Base-by-base conservation (phyloP, 2,329 filamentous ascomycete genomes). In the Leptographium wingfieldii region DNA sequence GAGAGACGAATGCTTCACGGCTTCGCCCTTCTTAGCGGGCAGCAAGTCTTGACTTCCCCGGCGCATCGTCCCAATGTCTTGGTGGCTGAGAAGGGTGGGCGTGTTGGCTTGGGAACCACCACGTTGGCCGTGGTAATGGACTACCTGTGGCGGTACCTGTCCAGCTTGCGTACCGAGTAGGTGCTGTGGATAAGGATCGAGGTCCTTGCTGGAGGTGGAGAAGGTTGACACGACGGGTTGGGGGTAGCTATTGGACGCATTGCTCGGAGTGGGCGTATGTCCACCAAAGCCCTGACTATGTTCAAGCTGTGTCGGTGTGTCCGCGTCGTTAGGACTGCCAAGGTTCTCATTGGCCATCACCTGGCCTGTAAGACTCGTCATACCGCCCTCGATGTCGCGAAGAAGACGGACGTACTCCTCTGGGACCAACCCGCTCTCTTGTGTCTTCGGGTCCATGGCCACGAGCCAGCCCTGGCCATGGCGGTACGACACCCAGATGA, bases 391-490 rank as follows among this genome's bases (percentile, higher is more conserved):
- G 59, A 97, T 96, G 68, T 97, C 91, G 55, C 91, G 85, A 62
- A 99, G 79, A 54, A 99, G 77, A 19, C 94, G 85, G 51, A 99
- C 94, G 69, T 97, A 99, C 72, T 95, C 92, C 73, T 99, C 94
- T 0, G 94, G 94, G 1, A 99, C 94, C 43, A 99, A 79, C 1
- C 94, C 94, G 68, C 90, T 95, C 74, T 99, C 94, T 65, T 84
- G 90, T 0, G 91, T 96, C 72, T 90, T 92, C 14, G 92, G 92
- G 68, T 99, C 94, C 74, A 96, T 90, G 4, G 94, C 94, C 29
- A 99, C 94, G 57, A 99, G 80, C 94, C 94, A 99, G 59, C 94
- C 94, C 73, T 97, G 91, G 19, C 92, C 92, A 69, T 97, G 92
- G 52, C 94, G 83, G 72, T 97, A 99, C 19, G 90, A 95, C 29